Percentiles rank a stretch among this genome's conserved stretches.
These are phyloP conservation scores for Cyberlindnera euphorbiiphila DNA, from an alignment of 805 yeast genomes.

Conservation along the genomic window DNA sequence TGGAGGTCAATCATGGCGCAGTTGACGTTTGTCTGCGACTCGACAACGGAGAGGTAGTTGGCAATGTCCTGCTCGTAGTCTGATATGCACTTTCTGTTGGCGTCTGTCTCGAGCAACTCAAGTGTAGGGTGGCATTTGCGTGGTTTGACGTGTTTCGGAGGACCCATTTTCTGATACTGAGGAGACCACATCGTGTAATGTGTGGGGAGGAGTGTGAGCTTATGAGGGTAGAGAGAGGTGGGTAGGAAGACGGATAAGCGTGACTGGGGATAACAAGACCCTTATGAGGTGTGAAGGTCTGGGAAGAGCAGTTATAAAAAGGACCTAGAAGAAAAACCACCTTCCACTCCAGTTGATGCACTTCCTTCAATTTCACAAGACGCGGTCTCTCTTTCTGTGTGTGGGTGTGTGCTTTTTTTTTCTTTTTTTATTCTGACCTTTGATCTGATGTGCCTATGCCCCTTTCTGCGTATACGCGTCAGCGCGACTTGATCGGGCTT, in stretches of 20 bases:
- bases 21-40: conserved; percentile 29
- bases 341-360: too few species aligned
- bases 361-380: too few species aligned
- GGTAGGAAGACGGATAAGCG: background rate
- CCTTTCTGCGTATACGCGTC: too few species aligned
- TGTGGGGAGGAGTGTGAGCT: background rate
- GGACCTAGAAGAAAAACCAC: too few species aligned
- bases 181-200: conserved; percentile 21
- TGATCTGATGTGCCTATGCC: too few species aligned
- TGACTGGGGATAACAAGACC: background rate
- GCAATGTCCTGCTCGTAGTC: conserved; percentile 43
- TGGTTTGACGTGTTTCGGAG: conserved; percentile 29
- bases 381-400: too few species aligned
- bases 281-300: too few species aligned
- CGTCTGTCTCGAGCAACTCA: conserved; percentile 41
- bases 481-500: too few species aligned
- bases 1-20: conserved; percentile 69
- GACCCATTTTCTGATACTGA: conserved; percentile 22
- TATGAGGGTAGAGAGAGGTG: background rate
- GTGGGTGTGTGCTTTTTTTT: too few species aligned
- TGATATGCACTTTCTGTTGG: conserved; percentile 36
- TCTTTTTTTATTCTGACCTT: too few species aligned
- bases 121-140: conserved; percentile 34
- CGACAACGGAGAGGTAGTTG: conserved; percentile 37
- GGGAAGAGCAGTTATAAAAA: too few species aligned